A percentile compares a stretch with the other conserved stretches of the same genome.
Conservation (phyloP, 371 early-diverging fungal genomes). For the Saksenaea oblongispora region DNA sequence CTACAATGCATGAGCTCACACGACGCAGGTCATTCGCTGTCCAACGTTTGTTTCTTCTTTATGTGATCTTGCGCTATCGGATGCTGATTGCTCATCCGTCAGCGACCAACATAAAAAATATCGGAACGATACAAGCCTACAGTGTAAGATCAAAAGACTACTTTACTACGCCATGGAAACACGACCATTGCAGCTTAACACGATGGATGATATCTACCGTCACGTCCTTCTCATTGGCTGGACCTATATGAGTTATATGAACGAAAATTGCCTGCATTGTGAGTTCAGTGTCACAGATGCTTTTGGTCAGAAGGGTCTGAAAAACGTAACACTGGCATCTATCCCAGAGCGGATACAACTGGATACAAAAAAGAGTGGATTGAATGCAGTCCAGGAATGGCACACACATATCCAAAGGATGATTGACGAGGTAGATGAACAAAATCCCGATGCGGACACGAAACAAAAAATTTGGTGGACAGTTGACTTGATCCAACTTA, state of each 20-base stretch:
- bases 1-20: constrained; percentile 2
- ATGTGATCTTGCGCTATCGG: constrained; percentile 14
- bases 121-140: not conserved
- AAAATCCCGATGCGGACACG: not conserved
- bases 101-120: constrained; percentile 3
- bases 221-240: constrained; percentile 11
- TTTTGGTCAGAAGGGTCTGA: not conserved
- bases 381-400: constrained; percentile 4
- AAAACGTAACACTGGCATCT: not conserved
- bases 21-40: constrained; percentile 10
- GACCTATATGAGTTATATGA: constrained; percentile 10
- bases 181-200: not conserved
- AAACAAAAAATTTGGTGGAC: constrained; percentile 4
- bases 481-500: constrained; percentile 4
- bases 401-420: constrained; percentile 5
- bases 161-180: constrained; percentile 16
- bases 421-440: constrained; percentile 2
- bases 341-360: not conserved
- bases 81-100: constrained; percentile 11
- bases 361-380: not conserved
- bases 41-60: constrained; percentile 15
- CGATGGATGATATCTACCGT: constrained; percentile 11
- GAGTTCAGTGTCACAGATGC: constrained; percentile 9
- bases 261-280: constrained; percentile 11
- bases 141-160: constrained; percentile 7